Evolutionary conservation across 2,329 filamentous ascomycete genomes (phyloP).

Genomic region (Byssothecium circinans): DNA sequence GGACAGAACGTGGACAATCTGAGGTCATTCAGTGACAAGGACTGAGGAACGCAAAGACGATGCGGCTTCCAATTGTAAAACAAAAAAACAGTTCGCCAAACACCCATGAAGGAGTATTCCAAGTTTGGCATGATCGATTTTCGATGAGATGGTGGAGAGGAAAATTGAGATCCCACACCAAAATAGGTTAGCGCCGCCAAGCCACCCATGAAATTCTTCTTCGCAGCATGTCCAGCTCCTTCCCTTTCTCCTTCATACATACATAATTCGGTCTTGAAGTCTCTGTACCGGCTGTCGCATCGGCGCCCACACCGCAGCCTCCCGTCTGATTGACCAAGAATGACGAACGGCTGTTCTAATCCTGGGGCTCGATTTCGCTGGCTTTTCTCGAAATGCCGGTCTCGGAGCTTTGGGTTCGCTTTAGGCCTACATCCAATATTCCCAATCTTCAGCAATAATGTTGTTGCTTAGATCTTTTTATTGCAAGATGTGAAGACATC

Average conservation of each 20-base stretch:
- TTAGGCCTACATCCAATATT: slow-evolving; percentile 40
- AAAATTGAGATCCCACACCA: no score
- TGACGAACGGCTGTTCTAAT: slow-evolving; percentile 45
- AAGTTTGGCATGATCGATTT: no score
- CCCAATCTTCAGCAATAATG: background rate
- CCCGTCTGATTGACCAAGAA: slow-evolving; percentile 40
- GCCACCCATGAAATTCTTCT: background rate
- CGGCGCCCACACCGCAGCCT: slow-evolving; percentile 28
- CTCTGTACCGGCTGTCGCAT: slow-evolving; percentile 22
- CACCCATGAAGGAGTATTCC: no score
- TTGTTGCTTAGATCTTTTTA: slow-evolving; percentile 3
- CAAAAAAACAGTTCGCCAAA: no score
- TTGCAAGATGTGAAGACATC: background rate
- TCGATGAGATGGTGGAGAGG: no score
- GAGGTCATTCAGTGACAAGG: no score
- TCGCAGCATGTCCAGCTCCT: background rate
- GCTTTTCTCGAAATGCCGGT: slow-evolving; percentile 30
- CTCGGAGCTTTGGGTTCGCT: slow-evolving; percentile 45
- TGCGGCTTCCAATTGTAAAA: no score
- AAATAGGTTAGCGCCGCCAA: slow-evolving; percentile 8
- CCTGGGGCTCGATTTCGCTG: slow-evolving; percentile 40
- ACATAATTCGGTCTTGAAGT: slow-evolving; percentile 14
- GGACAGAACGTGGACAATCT: no score
- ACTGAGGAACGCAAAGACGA: no score
- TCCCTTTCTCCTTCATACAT: slow-evolving; percentile 17